Evolutionary conservation across 139 green algal genomes (phyloP).

Genomic region (Tetradesmus obliquus): DNA sequence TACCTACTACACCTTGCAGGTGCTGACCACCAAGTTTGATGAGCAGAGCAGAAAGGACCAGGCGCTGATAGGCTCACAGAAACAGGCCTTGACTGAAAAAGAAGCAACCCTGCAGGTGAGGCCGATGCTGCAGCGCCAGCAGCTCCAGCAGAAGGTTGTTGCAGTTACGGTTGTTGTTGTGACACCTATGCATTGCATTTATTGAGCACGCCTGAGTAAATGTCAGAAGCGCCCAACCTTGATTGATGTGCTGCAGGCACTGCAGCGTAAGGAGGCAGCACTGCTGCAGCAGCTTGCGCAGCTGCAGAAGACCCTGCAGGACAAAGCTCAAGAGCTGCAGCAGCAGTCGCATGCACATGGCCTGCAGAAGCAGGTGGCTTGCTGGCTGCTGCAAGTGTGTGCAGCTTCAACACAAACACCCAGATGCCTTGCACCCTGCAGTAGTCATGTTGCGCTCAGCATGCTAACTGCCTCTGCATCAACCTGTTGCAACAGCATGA

Average conservation of each 20-base stretch:
- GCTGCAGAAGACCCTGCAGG: conserved; percentile 35
- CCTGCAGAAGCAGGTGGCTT: background rate
- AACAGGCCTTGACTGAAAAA: conserved; percentile 44
- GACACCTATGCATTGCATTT: background rate
- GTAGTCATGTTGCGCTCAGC: background rate
- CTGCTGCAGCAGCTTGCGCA: conserved; percentile 32
- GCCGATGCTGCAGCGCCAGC: background rate
- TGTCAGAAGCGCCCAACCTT: no score
- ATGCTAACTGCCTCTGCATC: background rate
- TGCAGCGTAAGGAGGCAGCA: background rate
- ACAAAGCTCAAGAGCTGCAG: conserved; percentile 75
- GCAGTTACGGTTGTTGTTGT: background rate
- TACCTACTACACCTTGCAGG: conserved; percentile 44
- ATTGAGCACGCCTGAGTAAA: no score
- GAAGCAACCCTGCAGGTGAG: conserved; percentile 29
- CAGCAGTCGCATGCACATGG: conserved; percentile 40
- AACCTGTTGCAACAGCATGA: background rate
- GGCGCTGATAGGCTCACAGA: conserved; percentile 50
- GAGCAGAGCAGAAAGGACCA: conserved; percentile 60
- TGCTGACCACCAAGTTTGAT: conserved; percentile 64
- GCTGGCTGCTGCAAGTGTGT: background rate
- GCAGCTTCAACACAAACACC: background rate
- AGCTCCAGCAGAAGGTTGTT: background rate
- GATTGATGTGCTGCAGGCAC: background rate
- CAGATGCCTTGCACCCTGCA: background rate